A percentile compares a stretch with the other conserved stretches of the same genome.
Evolutionary conservation across 805 yeast genomes (phyloP).

Genomic region (Yarrowia alimentaria): DNA sequence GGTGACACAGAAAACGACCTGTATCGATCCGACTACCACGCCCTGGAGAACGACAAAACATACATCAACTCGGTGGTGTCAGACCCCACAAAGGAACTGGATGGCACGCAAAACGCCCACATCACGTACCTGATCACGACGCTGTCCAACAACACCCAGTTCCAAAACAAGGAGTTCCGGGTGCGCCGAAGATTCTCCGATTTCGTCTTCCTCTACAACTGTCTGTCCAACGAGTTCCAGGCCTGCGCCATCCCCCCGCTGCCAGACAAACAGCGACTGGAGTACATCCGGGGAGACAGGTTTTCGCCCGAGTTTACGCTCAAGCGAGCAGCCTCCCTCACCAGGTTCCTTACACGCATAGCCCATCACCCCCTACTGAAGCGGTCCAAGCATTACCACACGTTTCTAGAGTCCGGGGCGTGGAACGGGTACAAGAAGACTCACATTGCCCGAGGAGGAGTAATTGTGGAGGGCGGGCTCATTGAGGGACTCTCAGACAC

Average conservation of each 20-base stretch:
- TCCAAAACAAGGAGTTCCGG: constrained; percentile 46
- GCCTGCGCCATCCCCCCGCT: constrained; percentile 87
- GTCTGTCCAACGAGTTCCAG: constrained; percentile 74
- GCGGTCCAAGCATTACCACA: constrained; percentile 65
- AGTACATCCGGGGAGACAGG: constrained; percentile 90
- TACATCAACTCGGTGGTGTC: constrained; percentile 48
- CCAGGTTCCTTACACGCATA: constrained; percentile 70
- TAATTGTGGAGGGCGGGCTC: constrained; percentile 40
- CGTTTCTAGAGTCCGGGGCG: constrained; percentile 69
- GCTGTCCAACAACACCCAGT: constrained; percentile 58
- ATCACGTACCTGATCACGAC: constrained; percentile 71
- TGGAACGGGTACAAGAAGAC: constrained; percentile 60
- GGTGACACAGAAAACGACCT: constrained; percentile 3
- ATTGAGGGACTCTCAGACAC: constrained; percentile 86
- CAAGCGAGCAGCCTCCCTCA: constrained; percentile 76
- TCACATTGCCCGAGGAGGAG: constrained; percentile 16
- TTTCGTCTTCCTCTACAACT: constrained; percentile 72
- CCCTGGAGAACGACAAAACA: constrained; percentile 29
- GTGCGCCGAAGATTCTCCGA: constrained; percentile 85
- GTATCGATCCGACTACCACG: constrained; percentile 23
- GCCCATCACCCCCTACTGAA: constrained; percentile 69
- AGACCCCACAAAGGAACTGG: constrained; percentile 67
- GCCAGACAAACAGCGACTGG: constrained; percentile 88
- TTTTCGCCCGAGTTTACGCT: constrained; percentile 80
- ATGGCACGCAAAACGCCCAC: constrained; percentile 67